Evolutionary conservation across 768 basidiomycete genomes (phyloP), one percentile per base, ranked within the genome.

Genomic region (Cystobasidium ongulense): DNA sequence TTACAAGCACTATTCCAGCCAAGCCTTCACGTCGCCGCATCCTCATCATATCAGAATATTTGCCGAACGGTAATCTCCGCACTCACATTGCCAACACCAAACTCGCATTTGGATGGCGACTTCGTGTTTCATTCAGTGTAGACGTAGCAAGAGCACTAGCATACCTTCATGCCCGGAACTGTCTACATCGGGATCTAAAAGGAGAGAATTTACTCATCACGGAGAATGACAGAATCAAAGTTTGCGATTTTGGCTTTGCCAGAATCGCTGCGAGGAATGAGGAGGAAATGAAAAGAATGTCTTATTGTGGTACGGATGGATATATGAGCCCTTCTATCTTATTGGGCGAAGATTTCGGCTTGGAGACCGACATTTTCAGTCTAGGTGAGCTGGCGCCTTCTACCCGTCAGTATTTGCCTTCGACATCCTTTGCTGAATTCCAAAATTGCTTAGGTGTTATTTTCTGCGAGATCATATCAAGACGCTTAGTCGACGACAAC

Each of bases 241-340:
- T 97, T 77, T 96, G 94, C n/a, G 95, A 99, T 80, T 99, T 99
- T 81, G 95, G 95, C 0, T 95, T 97, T 78, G 92, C 93, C 2
- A 86, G 95, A 39, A 96, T 98, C 78, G 92, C 92, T 0, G 92
- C 92, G 0, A 86, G 90, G 50, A 95, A 91, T 78, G 90, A 88
- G 72, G 93, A 94, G 76, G 95, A 98, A 82, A 82, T 81, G 81
- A 74, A 80, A 52, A 66, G 82, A 70, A 83, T 82, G 77, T 43
- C 79, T 8, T 82, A 82, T 67, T 83, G 82, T 72, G 82, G 82
- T 5, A 82, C 82, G 1, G 82, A 82, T 38, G 76, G 77, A 17
- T 73, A 76, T 21, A 59, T 59, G 57, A 29, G 29, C 11, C 57
- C 57, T 4, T 27, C 29, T 80, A 96, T 98, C 77, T 84, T 95